These are phyloP conservation scores for Chlamydomonas reinhardtii DNA, from an alignment of 163 green algal species.

Conservation along the genomic window DNA sequence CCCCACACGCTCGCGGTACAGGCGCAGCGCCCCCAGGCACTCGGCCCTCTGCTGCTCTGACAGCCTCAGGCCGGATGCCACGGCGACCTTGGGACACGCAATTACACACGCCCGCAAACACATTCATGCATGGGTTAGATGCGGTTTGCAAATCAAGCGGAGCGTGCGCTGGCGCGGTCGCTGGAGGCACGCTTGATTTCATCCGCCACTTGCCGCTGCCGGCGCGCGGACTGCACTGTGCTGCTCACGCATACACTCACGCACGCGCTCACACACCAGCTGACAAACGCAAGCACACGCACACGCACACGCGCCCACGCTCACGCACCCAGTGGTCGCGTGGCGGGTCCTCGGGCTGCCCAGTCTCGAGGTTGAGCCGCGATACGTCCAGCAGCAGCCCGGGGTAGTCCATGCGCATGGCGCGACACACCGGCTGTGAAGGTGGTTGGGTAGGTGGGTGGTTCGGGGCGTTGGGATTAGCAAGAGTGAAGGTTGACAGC, in stretches of 20 bases:
- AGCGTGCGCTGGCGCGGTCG: no score
- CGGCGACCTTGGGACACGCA: not conserved
- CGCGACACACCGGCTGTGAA: not conserved
- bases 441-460: no score
- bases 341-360: not conserved
- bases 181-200: no score
- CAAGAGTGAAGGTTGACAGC: no score
- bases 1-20: not conserved
- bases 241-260: no score
- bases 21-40: not conserved
- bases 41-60: not conserved
- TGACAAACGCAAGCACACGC: not conserved
- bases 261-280: not conserved
- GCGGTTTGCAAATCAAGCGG: no score
- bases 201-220: no score
- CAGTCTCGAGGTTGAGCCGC: conserved; percentile 17
- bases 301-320: not conserved
- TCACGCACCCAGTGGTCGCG: not conserved
- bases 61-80: conserved; percentile 1
- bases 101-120: no score
- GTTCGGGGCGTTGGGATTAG: no score
- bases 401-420: conserved; percentile 1
- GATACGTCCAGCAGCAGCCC: not conserved
- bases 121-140: no score
- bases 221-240: no score